Percentiles rank a stretch among this genome's conserved stretches.
Conservation (phyloP, 2,329 filamentous ascomycete species). For the Ceratocystis ficicola region DNA sequence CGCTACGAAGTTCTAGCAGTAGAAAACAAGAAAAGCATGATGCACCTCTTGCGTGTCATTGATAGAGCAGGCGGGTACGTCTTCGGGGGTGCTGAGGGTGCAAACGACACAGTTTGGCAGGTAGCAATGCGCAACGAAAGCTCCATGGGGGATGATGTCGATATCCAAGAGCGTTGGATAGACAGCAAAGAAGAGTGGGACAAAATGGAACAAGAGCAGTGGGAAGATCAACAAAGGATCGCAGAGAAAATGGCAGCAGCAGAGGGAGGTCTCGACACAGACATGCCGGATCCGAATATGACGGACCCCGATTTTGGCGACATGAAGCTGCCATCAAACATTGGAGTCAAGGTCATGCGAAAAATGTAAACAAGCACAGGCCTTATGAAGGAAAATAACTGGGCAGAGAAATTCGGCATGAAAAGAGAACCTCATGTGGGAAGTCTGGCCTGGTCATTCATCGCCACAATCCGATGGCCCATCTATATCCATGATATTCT, state of each 20-base stretch:
- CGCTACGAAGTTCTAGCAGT: slow-evolving; percentile 88
- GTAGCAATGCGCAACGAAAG: slow-evolving; percentile 75
- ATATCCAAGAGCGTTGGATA: slow-evolving; percentile 93
- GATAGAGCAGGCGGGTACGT: slow-evolving; percentile 88
- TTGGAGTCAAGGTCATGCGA: slow-evolving; percentile 59
- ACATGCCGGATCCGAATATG: slow-evolving; percentile 23
- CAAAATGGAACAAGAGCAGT: slow-evolving; percentile 58
- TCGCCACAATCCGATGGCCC: slow-evolving; percentile 29
- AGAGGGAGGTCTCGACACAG: slow-evolving; percentile 25
- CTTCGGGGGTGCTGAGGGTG: slow-evolving; percentile 79
- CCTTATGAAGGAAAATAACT: neutral
- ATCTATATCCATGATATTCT: slow-evolving; percentile 18
- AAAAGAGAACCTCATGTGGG: neutral
- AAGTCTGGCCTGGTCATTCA: slow-evolving; percentile 8
- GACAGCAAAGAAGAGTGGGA: slow-evolving; percentile 84
- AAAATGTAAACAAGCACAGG: slow-evolving; percentile 42
- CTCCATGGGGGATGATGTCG: slow-evolving; percentile 64
- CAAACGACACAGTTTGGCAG: slow-evolving; percentile 95
- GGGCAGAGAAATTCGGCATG: too few species aligned
- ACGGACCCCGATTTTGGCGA: slow-evolving; percentile 41
- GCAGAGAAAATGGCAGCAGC: slow-evolving; percentile 27
- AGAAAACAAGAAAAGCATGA: slow-evolving; percentile 96
- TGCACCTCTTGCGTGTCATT: slow-evolving; percentile 75
- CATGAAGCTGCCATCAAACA: slow-evolving; percentile 42
- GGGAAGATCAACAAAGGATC: slow-evolving; percentile 58